phyloP scores from a whole-genome alignment of 495 filamentous ascomycete species.

The Tuber magnatum region DNA sequence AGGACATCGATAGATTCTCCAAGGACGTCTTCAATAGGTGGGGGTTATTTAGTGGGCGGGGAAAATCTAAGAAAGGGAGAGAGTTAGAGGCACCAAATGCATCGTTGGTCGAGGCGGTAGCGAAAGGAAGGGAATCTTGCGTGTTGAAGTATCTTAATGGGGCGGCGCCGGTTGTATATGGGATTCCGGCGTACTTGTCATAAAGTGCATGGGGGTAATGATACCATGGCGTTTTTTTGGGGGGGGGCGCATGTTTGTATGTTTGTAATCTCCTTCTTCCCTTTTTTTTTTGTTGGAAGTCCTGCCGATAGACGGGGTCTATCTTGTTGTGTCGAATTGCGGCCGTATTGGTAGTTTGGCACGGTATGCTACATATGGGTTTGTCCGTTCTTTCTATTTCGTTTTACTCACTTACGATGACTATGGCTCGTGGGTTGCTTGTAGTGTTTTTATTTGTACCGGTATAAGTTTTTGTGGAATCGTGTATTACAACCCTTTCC shows the following conservation, averaged over 20 bases:
- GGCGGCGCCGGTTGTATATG: constrained; percentile 87
- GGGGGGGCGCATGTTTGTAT: constrained; percentile 14
- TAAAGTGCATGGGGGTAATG: constrained; percentile 2
- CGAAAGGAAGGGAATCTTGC: constrained; percentile 63
- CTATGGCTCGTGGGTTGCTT: neutral
- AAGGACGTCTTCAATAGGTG: constrained; percentile 68
- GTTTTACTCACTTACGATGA: neutral
- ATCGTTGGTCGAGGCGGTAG: constrained; percentile 69
- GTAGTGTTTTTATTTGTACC: neutral
- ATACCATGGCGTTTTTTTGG: constrained; percentile 17
- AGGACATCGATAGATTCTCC: constrained; percentile 89
- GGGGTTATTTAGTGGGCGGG: constrained; percentile 57
- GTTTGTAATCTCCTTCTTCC: constrained; percentile 3
- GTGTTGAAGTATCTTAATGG: constrained; percentile 84
- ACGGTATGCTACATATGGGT: neutral
- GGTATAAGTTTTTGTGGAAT: neutral
- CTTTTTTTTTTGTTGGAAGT: neutral
- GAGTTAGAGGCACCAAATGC: constrained; percentile 12
- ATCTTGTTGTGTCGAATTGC: neutral
- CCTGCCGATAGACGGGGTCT: neutral
- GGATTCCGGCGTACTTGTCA: constrained; percentile 68
- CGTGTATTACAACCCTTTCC: neutral
- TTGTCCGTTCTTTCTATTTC: neutral
- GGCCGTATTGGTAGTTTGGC: neutral
- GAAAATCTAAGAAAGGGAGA: constrained; percentile 29